Evolutionary conservation across 208 protist genomes (phyloP).

Genomic region (Acanthamoeba lenticulata): DNA sequence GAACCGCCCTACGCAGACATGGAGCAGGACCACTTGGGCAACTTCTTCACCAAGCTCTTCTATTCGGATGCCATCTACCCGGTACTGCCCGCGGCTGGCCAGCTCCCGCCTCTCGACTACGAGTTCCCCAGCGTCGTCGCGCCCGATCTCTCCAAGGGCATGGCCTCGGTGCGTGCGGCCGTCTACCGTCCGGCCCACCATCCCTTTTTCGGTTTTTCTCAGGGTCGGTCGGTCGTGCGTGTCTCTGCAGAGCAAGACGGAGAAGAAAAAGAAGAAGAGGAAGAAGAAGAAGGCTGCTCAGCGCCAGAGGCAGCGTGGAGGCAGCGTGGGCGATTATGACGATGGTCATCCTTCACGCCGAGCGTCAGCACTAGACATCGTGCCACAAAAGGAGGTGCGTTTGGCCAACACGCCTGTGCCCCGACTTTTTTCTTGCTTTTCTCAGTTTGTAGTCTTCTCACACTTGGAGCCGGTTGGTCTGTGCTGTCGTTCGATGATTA

Average conservation of each 20-base stretch:
- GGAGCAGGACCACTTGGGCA: constrained; percentile 38
- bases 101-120: not conserved
- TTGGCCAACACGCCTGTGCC: not conserved
- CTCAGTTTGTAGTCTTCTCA: not conserved
- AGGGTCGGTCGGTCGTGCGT: no score
- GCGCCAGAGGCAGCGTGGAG: not conserved
- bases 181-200: not conserved
- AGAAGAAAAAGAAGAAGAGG: constrained; percentile 20
- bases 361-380: not conserved
- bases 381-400: not conserved
- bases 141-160: constrained; percentile 3
- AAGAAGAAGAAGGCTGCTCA: not conserved
- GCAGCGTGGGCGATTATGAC: not conserved
- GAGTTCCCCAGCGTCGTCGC: constrained; percentile 7
- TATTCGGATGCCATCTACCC: constrained; percentile 31
- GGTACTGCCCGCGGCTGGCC: not conserved
- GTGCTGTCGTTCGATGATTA: not conserved
- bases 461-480: not conserved
- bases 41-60: constrained; percentile 58
- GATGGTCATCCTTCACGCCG: not conserved
- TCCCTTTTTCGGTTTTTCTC: not conserved
- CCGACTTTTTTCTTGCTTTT: not conserved
- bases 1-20: not conserved
- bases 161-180: not conserved
- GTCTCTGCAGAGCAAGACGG: not conserved